A percentile compares a stretch with the other conserved stretches of the same genome.
Evolutionary conservation across 1,139 yeast species (phyloP).

Genomic region (Nadsonia starkeyi-henricii): DNA sequence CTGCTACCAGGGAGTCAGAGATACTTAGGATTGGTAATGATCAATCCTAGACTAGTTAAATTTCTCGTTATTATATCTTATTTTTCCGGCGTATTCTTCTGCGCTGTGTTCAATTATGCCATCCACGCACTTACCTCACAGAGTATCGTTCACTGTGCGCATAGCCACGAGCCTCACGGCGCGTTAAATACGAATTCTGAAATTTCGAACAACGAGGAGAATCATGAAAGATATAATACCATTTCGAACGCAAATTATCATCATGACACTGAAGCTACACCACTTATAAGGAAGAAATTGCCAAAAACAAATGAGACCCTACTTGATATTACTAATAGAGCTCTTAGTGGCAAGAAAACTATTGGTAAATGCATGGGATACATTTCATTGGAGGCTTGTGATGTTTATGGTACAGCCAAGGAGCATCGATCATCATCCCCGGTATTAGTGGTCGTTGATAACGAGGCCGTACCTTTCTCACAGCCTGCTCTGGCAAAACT

Average conservation of each 20-base stretch:
- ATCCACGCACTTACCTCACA: constrained; percentile 69
- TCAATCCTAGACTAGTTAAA: constrained; percentile 19
- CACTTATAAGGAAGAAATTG: constrained; percentile 1
- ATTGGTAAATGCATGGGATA: constrained; percentile 43
- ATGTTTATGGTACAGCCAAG: background rate
- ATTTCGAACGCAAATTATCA: constrained; percentile 5
- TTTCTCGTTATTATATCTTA: constrained; percentile 37
- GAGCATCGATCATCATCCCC: background rate
- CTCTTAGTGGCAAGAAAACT: constrained; percentile 19
- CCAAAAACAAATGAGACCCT: constrained; percentile 9
- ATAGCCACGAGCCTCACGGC: constrained; percentile 22
- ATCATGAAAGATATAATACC: constrained; percentile 1
- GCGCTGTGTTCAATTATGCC: constrained; percentile 44
- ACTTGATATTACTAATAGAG: constrained; percentile 17
- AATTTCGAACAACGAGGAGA: background rate
- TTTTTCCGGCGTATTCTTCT: constrained; percentile 44
- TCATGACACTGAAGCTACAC: constrained; percentile 8
- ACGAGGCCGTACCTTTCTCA: background rate
- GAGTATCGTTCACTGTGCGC: constrained; percentile 77
- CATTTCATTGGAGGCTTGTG: constrained; percentile 30
- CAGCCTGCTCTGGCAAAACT: background rate
- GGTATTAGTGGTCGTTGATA: background rate
- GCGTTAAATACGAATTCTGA: background rate
- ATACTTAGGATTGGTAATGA: constrained; percentile 19
- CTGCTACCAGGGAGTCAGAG: constrained; percentile 52